Evolutionary conservation across 768 basidiomycete genomes (phyloP), one percentile per base, ranked within the genome.

Genomic region (Boletus coccyginus): DNA sequence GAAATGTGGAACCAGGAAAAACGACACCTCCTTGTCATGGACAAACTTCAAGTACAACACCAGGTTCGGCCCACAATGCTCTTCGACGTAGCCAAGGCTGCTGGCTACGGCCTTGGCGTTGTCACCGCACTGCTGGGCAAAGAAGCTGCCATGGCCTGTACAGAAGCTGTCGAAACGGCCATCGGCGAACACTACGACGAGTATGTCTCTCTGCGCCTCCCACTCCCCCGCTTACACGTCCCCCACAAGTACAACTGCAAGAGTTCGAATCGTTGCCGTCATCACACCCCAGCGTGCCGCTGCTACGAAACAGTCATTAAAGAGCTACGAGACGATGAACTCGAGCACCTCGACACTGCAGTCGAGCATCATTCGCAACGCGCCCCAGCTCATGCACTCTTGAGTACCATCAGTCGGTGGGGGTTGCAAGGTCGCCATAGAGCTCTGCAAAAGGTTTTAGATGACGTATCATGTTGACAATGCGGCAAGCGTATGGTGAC

Each of bases 181-280:
- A 98, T 98, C 50, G 95, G 95, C 40, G 95, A 98, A 71, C 95
- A 98, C 73, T 98, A 98, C 65, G 92, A 98, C 70, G 94, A 97
- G 95, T 96, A 69, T 68, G 92, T 81, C 52, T 44, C 38, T 53
- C n/a, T 38, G 10, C 50, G 14, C 19, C 31, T 40, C 46, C 16
- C 24, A 2, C 33, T 14, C 17, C 24, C 35, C 39, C 33, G 52
- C 59, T 64, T 12, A 67, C 31, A 43, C 36, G 49, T 14, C 50
- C 24, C 39, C 27, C 33, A 32, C 44, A 55, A 97, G 94, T 65
- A n/a, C 95, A 98, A 78, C 77, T 98, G 47, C 82, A 83, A 64
- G 85, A 87, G 33, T 75, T 96, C 62, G 82, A 85, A 56, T 73
- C 75, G 3, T 68, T 91, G 36, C 81, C 83, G 2, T 74, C 79